Evolutionary conservation across 73 alveolate species (phyloP).

Genomic region (Tetrahymena malaccensis): DNA sequence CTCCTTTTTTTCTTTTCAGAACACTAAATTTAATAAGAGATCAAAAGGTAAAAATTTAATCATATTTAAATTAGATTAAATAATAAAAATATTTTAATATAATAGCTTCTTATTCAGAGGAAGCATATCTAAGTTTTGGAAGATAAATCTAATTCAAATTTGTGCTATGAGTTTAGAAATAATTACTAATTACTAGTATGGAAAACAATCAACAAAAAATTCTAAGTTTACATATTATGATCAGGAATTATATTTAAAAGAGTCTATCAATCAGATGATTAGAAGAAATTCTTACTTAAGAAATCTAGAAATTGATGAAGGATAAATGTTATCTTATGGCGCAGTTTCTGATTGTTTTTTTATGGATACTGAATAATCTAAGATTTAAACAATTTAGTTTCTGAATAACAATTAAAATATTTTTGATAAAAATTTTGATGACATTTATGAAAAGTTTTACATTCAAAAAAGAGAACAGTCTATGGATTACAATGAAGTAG

Average conservation of each 20-base stretch:
- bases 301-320: neutral
- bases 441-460: neutral
- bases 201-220: neutral
- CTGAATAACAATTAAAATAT: neutral
- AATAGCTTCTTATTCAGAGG: neutral
- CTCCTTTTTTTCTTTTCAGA: neutral
- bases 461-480: neutral
- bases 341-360: neutral
- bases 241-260: neutral
- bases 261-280: neutral
- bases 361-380: neutral
- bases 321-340: neutral
- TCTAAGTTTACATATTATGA: neutral
- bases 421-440: neutral
- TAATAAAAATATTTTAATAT: neutral
- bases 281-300: neutral
- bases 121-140: neutral
- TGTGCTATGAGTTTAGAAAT: neutral
- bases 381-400: neutral
- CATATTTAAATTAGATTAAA: neutral
- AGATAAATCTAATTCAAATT: neutral
- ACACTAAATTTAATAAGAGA: neutral
- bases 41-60: neutral
- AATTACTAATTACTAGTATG: neutral
- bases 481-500: neutral